Conservation (phyloP, 192 early-diverging fungal genomes). For the Rhizoclosmatium sp. region DNA sequence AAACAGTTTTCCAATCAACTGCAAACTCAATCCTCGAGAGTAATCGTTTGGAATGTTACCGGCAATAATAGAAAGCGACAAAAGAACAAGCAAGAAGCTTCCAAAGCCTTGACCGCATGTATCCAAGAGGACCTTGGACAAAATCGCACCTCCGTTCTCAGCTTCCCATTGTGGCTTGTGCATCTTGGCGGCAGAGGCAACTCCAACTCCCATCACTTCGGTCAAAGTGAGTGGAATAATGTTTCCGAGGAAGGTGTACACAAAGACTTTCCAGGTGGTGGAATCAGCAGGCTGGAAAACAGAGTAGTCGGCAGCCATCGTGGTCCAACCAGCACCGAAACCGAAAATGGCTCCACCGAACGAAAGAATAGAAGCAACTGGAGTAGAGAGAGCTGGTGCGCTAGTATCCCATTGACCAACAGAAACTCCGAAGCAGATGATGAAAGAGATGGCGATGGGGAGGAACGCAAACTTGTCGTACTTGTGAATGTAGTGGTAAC, state of each 20-base stretch:
- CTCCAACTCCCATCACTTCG: not conserved
- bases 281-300: conserved; percentile 14
- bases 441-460: not conserved
- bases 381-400: not conserved
- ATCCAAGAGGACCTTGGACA: conserved; percentile 33
- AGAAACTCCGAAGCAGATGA: conserved; percentile 7
- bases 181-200: not conserved
- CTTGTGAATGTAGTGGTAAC: conserved; percentile 45
- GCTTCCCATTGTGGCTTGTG: not conserved
- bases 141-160: conserved; percentile 6
- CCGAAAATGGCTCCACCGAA: conserved; percentile 30
- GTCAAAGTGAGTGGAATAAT: not conserved
- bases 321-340: conserved; percentile 34
- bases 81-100: conserved; percentile 44
- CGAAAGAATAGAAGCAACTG: conserved; percentile 31
- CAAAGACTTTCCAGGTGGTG: not conserved
- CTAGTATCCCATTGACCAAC: conserved; percentile 6
- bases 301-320: conserved; percentile 30
- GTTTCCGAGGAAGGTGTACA: conserved; percentile 6
- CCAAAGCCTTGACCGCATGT: conserved; percentile 43
- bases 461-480: conserved; percentile 35
- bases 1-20: conserved; percentile 37
- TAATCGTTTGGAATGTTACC: conserved; percentile 53
- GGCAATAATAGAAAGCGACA: conserved; percentile 43
- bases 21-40: conserved; percentile 47